Conservation (phyloP, 306 rosid species). For the Malus fusca region DNA sequence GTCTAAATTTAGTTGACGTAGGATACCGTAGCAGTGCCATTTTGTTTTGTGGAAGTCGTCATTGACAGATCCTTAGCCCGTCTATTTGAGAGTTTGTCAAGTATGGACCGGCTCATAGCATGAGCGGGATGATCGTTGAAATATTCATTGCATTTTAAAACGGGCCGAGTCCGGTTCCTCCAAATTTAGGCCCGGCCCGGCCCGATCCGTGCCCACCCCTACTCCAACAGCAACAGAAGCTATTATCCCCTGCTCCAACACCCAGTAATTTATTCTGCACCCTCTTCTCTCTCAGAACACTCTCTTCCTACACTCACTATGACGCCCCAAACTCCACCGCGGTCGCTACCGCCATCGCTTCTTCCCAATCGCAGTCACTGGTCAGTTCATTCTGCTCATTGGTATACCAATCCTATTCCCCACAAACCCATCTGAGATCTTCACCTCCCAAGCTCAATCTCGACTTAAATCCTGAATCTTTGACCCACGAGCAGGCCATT, state of each 20-base stretch:
- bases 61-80: too few species aligned
- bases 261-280: constrained; percentile 9
- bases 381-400: constrained; percentile 45
- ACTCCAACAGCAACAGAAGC: constrained; percentile 21
- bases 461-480: constrained; percentile 30
- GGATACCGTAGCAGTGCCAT: too few species aligned
- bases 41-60: too few species aligned
- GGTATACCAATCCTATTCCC: constrained; percentile 51
- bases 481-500: constrained; percentile 58
- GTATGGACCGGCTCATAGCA: too few species aligned
- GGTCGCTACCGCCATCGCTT: constrained; percentile 14
- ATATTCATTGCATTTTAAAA: too few species aligned
- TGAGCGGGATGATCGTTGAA: too few species aligned
- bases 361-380: constrained; percentile 33
- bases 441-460: constrained; percentile 47
- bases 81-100: too few species aligned
- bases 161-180: too few species aligned
- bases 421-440: constrained; percentile 30
- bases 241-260: neutral
- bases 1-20: too few species aligned
- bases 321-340: neutral
- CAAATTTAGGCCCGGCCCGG: too few species aligned
- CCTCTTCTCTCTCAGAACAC: constrained; percentile 15
- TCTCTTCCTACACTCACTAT: constrained; percentile 12
- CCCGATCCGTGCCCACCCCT: too few species aligned